Conservation (phyloP, 2,329 filamentous ascomycete species). For the Diaporthe vexans region DNA sequence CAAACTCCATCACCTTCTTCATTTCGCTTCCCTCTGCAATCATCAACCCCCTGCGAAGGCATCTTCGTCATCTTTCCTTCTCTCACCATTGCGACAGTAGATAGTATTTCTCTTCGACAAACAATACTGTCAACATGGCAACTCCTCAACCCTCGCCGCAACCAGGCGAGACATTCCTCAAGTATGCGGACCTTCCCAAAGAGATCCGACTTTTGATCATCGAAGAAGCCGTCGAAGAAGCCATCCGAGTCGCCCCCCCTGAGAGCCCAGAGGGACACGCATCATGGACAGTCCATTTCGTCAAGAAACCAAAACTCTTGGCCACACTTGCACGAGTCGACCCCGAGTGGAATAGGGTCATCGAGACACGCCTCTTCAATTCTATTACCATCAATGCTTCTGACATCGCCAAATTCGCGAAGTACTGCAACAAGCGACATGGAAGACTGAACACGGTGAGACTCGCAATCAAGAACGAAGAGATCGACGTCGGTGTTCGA, state of each 20-base stretch:
- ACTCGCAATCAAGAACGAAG: too few species aligned
- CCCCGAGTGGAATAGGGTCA: neutral
- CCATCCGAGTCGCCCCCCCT: neutral
- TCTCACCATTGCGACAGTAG: neutral
- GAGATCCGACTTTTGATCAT: neutral
- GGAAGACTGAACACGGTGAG: neutral
- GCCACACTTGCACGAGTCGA: neutral
- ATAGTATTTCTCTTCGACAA: neutral
- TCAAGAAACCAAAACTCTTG: too few species aligned
- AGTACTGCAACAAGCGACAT: neutral
- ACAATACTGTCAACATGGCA: neutral
- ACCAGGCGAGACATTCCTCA: neutral
- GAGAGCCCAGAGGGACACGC: too few species aligned
- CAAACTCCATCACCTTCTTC: too few species aligned
- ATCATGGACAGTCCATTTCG: too few species aligned
- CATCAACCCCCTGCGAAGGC: neutral
- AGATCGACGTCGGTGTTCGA: neutral
- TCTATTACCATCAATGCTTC: neutral
- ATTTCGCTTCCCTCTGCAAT: neutral
- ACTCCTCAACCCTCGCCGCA: neutral
- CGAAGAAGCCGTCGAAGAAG: neutral
- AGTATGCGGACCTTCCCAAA: neutral
- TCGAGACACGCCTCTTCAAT: neutral
- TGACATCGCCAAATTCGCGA: neutral
- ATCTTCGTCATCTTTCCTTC: neutral